Evolutionary conservation across 495 filamentous ascomycete species (phyloP), one percentile per base, ranked within the genome.

Genomic region (Xylaria scruposa): DNA sequence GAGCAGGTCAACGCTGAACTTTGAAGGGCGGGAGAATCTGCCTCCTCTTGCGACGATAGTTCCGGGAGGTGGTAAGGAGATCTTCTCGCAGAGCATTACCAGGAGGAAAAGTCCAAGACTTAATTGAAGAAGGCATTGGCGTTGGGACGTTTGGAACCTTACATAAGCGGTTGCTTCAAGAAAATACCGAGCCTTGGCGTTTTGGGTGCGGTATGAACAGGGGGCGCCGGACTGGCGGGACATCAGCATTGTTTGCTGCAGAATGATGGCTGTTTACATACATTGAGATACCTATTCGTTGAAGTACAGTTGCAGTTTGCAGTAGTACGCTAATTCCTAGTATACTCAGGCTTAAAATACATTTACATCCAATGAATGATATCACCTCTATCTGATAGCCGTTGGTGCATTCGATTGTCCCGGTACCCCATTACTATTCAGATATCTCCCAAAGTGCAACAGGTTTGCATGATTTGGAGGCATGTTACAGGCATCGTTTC

Each of bases 21-120:
- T 80, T 56, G 90, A 90, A 56, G 91, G 89, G 9, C 81, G 87
- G 31, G 90, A 92, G 77, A 92, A 92, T 74, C 71, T 88, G 51
- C 87, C 86, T 10, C 85, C 81, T 3, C 77, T 84, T 47, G 80
- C 78, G 17, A 65, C 70, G 0, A 24, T 78, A 15, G 53, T 78
- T 17, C 77, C 77, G 33, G 77, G 77, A 47, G 76, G 75, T 47
- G 79, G 78, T 61, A 70, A 78, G 46, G 77, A 79, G 53, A 75
- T 81, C 15, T 78, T 81, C 60, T 75, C 77, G 36, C 77, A 85
- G 68, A 83, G 85, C 38, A 75, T 79, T 42, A 72, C 78, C 71
- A 82, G 84, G 77, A 85, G 86, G 77, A 86, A 87, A 79, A 88
- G 86, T 75, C 86, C 86, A 8, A 75, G 86, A 74, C 70, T 86